These are phyloP conservation scores for Oryza australiensis DNA, from an alignment of 176 grass and related monocot genomes.

Conservation along the genomic window DNA sequence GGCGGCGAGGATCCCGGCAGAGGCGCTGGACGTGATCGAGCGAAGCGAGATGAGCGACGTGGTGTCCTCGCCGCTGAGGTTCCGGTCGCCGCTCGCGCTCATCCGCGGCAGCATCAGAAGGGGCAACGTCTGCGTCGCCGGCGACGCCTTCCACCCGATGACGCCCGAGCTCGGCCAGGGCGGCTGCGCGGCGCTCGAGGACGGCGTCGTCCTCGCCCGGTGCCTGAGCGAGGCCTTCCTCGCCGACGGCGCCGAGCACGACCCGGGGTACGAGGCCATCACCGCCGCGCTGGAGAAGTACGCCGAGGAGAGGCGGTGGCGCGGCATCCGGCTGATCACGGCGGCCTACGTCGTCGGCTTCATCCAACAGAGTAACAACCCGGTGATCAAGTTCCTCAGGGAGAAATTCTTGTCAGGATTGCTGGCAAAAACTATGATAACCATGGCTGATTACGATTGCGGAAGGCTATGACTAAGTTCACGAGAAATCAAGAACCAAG, in stretches of 20 bases:
- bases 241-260: neutral
- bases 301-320: conserved; percentile 53
- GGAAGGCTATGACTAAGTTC: conserved; percentile 32
- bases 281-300: conserved; percentile 43
- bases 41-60: conserved; percentile 68
- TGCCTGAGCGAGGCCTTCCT: conserved; percentile 51
- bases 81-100: conserved; percentile 67
- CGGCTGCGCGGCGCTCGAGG: conserved; percentile 67
- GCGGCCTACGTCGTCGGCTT: conserved; percentile 48
- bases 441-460: conserved; percentile 43
- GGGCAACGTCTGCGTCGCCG: conserved; percentile 66
- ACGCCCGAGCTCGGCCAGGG: conserved; percentile 84
- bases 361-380: conserved; percentile 54
- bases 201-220: conserved; percentile 65
- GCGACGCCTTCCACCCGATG: conserved; percentile 90
- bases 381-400: conserved; percentile 41
- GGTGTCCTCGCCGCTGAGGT: conserved; percentile 58
- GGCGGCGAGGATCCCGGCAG: conserved; percentile 27
- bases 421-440: conserved; percentile 34
- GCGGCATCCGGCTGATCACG: conserved; percentile 42
- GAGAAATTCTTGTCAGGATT: conserved; percentile 46
- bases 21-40: conserved; percentile 56
- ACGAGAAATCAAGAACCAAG: neutral
- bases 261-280: neutral
- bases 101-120: conserved; percentile 50